Base-by-base conservation (phyloP, 2,329 filamentous ascomycete species). In the Aspergillus oerlinghausenensis region DNA sequence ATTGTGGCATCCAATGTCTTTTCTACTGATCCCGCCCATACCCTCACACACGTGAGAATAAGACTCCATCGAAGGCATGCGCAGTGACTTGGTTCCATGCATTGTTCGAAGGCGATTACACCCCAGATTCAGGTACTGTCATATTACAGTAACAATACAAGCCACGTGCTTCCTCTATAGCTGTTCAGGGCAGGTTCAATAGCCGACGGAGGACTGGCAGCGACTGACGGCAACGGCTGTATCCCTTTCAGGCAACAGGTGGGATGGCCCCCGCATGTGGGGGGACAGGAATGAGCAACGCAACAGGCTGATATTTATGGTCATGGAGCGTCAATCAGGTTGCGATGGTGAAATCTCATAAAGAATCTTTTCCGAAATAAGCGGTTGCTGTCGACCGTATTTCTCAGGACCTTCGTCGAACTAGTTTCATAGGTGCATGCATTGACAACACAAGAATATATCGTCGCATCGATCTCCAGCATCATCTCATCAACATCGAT, bases 201-300 rank as follows among this genome's bases (percentile, higher is more conserved):
- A 51, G 49, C 63, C 58, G 59, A 59, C 47, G 59, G 56, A 54
- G 58, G 57, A 55, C 28, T 53, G 49, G 3, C 28, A 26, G 56
- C 55, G 58, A 58, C 49, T 43, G 43, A 43, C 62, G 62, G 62
- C 55, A 59, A 63, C 49, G 54, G 62, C 52, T 28, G 19, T 55
- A 21, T 51, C 57, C 45, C 23, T 23, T 51, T 55, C 50, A 38
- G 32, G 58, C 43, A 45, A 21, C 26, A 26, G 21, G 38, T 28
- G 10, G 21, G 17, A 19, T 42, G 26, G 50, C 54, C 48, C 49
- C 54, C 49, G 54, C 54, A 48, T 35, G 26, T 21, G 38, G 28
- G 40, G 47, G 47, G 19, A 23, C 14, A 23, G 49, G 1, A 54
- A 49, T 21, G 17, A 26, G 19, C 17, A 29, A 48, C 43, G 28